Evolutionary conservation across 2,329 filamentous ascomycete genomes (phyloP).

Genomic region (Ceratocystis destructans): DNA sequence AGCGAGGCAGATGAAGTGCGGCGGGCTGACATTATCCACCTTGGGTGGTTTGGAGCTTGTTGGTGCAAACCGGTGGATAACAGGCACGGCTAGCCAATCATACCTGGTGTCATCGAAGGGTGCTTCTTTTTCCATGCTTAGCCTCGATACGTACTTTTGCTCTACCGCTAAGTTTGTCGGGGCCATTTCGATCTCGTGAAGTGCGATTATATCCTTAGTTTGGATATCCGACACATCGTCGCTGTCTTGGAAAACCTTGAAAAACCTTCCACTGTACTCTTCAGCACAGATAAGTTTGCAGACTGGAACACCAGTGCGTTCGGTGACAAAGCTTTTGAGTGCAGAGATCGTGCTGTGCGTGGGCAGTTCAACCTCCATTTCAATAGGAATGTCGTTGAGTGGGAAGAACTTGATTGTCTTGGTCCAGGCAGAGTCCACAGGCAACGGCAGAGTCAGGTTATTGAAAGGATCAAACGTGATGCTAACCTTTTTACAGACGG

Average conservation of each 20-base stretch:
- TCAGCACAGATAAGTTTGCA: conserved; percentile 66
- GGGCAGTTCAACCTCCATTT: conserved; percentile 65
- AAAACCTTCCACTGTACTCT: conserved; percentile 71
- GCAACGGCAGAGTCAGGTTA: conserved; percentile 79
- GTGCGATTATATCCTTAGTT: conserved; percentile 51
- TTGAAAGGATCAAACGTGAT: conserved; percentile 98
- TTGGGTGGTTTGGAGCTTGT: conserved; percentile 24
- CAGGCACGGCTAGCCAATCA: conserved; percentile 55
- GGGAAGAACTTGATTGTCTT: conserved; percentile 66
- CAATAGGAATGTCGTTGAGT: conserved; percentile 54
- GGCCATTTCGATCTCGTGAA: conserved; percentile 60
- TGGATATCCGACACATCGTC: conserved; percentile 57
- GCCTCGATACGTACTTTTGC: conserved; percentile 33
- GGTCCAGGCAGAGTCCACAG: conserved; percentile 70
- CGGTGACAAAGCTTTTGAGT: conserved; percentile 58
- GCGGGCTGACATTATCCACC: conserved; percentile 30
- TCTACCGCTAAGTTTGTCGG: conserved; percentile 59
- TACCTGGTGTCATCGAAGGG: conserved; percentile 47
- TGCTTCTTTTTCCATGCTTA: conserved; percentile 35
- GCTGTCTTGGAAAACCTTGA: conserved; percentile 66
- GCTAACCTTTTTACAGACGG: conserved; percentile 83
- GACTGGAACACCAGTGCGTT: conserved; percentile 48
- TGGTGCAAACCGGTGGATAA: conserved; percentile 45
- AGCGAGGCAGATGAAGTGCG: conserved; percentile 62
- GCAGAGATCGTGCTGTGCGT: conserved; percentile 56